phyloP scores from a whole-genome alignment of 2,329 filamentous ascomycete genomes.

The Penicillium sp. region DNA sequence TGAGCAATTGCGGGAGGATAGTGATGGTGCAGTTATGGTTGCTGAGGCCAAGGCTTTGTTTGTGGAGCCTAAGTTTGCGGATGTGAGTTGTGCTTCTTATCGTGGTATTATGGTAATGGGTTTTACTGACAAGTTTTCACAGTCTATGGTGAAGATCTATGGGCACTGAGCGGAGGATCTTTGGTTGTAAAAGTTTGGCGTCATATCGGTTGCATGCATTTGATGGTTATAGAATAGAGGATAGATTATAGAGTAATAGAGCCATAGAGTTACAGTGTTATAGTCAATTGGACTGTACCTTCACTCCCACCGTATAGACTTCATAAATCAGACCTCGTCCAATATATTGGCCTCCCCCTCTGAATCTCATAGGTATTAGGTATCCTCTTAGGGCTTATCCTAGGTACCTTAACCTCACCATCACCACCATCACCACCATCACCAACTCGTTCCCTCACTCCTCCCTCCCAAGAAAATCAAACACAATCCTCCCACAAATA shows the following conservation, averaged over 20 bases:
- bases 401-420: no score
- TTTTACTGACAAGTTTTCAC: slow-evolving; percentile 5
- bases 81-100: slow-evolving; percentile 22
- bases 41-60: slow-evolving; percentile 40
- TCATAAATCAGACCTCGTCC: no score
- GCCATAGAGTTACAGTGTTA: no score
- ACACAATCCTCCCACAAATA: slow-evolving; percentile 2
- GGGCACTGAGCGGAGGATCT: slow-evolving; percentile 14
- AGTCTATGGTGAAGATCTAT: slow-evolving; percentile 37
- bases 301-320: no score
- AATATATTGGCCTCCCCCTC: no score
- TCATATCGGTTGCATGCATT: neutral
- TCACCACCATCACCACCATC: no score
- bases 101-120: neutral
- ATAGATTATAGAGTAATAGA: slow-evolving; percentile 1
- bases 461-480: neutral
- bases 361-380: no score
- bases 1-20: slow-evolving; percentile 16
- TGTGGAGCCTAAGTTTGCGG: slow-evolving; percentile 38
- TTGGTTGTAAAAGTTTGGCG: neutral
- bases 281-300: no score
- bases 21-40: slow-evolving; percentile 29
- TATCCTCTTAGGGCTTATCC: no score
- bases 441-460: no score
- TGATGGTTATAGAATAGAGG: no score